These are phyloP conservation scores for Leccinellum luteum DNA, from an alignment of 768 basidiomycete genomes.

Conservation along the genomic window DNA sequence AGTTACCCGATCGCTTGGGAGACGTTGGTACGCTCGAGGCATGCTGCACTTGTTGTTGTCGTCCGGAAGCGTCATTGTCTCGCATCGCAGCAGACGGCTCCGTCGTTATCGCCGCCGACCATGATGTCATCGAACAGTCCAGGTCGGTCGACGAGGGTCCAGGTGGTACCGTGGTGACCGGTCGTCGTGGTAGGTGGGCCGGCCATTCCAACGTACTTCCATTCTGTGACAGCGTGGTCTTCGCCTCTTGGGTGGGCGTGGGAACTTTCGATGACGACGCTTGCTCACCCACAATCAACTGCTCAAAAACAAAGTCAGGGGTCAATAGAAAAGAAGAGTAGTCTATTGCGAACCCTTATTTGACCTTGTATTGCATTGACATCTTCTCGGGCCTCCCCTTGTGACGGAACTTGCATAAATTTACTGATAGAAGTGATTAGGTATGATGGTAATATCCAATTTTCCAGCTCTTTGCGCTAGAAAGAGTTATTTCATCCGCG, in stretches of 20 bases:
- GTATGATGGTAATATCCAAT: constrained; percentile 43
- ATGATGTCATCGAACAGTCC: constrained; percentile 14
- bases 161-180: constrained; percentile 9
- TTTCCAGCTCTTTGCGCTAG: constrained; percentile 42
- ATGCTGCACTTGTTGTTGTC: not conserved
- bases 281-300: constrained; percentile 36
- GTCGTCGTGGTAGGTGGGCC: constrained; percentile 28
- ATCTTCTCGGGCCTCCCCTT: constrained; percentile 22
- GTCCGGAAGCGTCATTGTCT: constrained; percentile 13
- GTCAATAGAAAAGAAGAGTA: constrained; percentile 36
- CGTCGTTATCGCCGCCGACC: constrained; percentile 3
- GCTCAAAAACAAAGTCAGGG: constrained; percentile 44
- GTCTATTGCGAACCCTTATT: constrained; percentile 58
- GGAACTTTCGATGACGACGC: constrained; percentile 12
- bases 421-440: constrained; percentile 36
- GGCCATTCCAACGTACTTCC: constrained; percentile 20
- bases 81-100: constrained; percentile 9
- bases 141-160: constrained; percentile 11
- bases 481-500: constrained; percentile 26
- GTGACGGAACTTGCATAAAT: constrained; percentile 25
- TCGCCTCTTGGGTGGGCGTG: constrained; percentile 10
- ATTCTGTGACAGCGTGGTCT: constrained; percentile 10
- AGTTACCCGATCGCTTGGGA: constrained; percentile 26
- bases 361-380: constrained; percentile 38
- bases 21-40: constrained; percentile 11